phyloP scores from a whole-genome alignment of 805 yeast genomes.

The Saccharomyces eubayanus region DNA sequence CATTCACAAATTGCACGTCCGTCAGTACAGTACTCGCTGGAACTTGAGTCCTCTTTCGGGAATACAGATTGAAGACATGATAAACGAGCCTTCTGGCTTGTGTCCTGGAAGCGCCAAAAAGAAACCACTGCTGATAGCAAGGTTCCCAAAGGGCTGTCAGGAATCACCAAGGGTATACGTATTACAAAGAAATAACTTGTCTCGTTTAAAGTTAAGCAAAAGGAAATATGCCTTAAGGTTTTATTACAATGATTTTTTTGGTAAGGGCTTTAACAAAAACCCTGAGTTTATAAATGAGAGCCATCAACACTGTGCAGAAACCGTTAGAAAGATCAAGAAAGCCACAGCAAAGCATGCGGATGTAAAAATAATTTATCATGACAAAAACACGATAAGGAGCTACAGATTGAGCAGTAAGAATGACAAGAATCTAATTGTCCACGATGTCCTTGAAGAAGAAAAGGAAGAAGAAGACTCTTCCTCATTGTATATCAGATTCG shows the following conservation, averaged over 20 bases:
- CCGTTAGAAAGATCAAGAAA: conserved; percentile 18
- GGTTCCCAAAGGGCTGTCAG: conserved; percentile 23
- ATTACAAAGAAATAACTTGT: conserved; percentile 17
- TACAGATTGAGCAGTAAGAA: background rate
- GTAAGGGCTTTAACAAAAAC: background rate
- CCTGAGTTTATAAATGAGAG: background rate
- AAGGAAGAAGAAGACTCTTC: background rate
- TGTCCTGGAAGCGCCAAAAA: conserved; percentile 9
- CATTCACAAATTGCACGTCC: conserved; percentile 15
- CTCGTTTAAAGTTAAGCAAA: conserved; percentile 18
- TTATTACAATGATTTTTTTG: conserved; percentile 9
- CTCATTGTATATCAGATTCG: conserved; percentile 1
- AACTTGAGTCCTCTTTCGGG: conserved; percentile 13
- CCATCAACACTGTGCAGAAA: conserved; percentile 15
- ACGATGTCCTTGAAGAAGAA: background rate
- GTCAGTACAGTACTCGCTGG: conserved; percentile 4
- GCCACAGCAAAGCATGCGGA: conserved; percentile 23
- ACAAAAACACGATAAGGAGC: conserved; percentile 20
- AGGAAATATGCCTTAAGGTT: conserved; percentile 22
- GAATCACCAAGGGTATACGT: conserved; percentile 21
- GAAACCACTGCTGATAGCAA: conserved; percentile 27
- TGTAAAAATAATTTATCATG: conserved; percentile 23
- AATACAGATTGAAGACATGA: conserved; percentile 19
- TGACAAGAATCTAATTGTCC: background rate
- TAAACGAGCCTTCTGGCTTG: conserved; percentile 17